These are phyloP conservation scores for Lepraria neglecta DNA, from an alignment of 495 filamentous ascomycete genomes.

Conservation along the genomic window DNA sequence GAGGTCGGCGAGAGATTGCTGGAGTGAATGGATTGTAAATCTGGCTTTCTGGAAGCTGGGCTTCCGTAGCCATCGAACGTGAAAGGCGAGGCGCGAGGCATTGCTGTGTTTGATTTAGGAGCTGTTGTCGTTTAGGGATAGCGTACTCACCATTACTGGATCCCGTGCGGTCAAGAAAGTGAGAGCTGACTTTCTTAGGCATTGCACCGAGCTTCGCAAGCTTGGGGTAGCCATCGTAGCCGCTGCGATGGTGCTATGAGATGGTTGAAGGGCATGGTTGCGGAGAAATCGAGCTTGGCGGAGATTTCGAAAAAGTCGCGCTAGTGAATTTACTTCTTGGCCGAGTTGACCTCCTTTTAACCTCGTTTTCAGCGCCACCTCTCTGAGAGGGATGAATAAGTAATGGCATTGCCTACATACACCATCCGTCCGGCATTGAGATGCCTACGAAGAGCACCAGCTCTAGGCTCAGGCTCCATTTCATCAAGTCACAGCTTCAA, in stretches of 20 bases:
- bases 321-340: neutral
- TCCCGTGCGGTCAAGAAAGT: slow-evolving; percentile 25
- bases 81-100: slow-evolving; percentile 43
- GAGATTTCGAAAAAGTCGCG: neutral
- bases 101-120: slow-evolving; percentile 37
- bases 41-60: slow-evolving; percentile 35
- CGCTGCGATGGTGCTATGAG: no score
- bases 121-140: neutral
- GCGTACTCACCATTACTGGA: slow-evolving; percentile 39
- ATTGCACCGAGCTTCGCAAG: slow-evolving; percentile 36
- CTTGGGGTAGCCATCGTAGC: slow-evolving; percentile 30
- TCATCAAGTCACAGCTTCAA: slow-evolving; percentile 3
- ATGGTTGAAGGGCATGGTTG: neutral
- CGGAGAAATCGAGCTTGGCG: neutral
- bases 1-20: slow-evolving; percentile 26
- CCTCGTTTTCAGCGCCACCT: neutral
- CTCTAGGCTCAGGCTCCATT: neutral
- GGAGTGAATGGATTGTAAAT: slow-evolving; percentile 27
- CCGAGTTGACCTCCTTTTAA: neutral
- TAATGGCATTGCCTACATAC: slow-evolving; percentile 9
- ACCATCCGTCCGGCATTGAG: slow-evolving; percentile 15
- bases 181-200: slow-evolving; percentile 30
- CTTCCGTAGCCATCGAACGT: slow-evolving; percentile 77
- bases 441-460: slow-evolving; percentile 1
- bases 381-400: neutral